Evolutionary conservation across 2,329 filamentous ascomycete genomes (phyloP), one percentile per base, ranked within the genome.

Genomic region (Fusarium algeriense): DNA sequence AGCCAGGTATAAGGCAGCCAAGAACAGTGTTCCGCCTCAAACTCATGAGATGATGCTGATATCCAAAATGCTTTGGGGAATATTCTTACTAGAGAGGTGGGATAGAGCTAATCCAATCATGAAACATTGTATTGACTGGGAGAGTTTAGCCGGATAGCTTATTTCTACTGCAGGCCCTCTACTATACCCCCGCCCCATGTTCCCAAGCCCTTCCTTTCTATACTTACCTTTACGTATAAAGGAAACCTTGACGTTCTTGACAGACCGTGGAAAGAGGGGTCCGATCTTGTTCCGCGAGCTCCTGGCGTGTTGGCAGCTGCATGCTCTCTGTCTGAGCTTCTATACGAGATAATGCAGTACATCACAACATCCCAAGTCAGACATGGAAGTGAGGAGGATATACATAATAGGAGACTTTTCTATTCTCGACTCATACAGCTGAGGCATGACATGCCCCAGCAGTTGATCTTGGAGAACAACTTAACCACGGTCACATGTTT

Each of bases 71-170:
- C 38, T 60, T 23, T 60, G 57, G 57, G 57, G 57, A 3, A 37
- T 44, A 12, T 60, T 60, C 8, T 40, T 60, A 17, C 7, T 55
- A 15, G 57, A 60, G 38, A 60, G 48, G 57, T 60, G 48, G 50
- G 48, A 37, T 7, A 7, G 13, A 55, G 19, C 30, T 30, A 26
- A 26, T 23, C 35, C 28, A 40, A 53, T 32, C 15, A 41, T 28
- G 17, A 40, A 34, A 41, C 17, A 7, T 20, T 44, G 5, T 35
- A 17, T 55, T 54, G 23, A 43, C 20, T 28, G 32, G 15, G 30
- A 37, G 10, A 19, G 17, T 30, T 37, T 37, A 60, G 57, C 30
- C 48, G 57, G 6, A 30, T 55, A 60, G 57, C 57, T 37, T 55
- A 60, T 55, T 55, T 60, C 11, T 60, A 60, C 23, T 19, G 44